Evolutionary conservation across 2,329 filamentous ascomycete species (phyloP), one percentile per base, ranked within the genome.

Genomic region (Macrophomina tecta): DNA sequence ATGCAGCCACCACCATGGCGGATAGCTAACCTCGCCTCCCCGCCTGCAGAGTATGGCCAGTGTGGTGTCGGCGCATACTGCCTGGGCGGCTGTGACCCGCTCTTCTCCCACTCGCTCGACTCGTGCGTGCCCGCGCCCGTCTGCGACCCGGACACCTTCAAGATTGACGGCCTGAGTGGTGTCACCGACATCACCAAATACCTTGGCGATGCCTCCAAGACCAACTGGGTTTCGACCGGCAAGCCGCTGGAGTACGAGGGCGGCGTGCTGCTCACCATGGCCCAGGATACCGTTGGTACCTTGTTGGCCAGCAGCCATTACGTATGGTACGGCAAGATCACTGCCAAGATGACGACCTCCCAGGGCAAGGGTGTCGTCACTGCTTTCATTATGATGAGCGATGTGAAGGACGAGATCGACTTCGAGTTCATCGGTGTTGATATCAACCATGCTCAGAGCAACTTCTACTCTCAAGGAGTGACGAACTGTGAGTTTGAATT

Each of bases 381-480:
- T 1, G 94, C 93, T 36, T 99, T 99, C 77, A 99, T 99, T 78
- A 84, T 98, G 75, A 88, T 97, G 79, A 94, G 91, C 42, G 94
- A 98, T 75, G 91, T 96, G 75, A 97, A 97, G 85, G 95, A 99
- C 76, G 95, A 99, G 81, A 97, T 99, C 74, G 95, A 99, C 82
- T 98, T 93, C 77, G 95, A 99, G 79, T 98, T 91, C 78, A 87
- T 99, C 65, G 95, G 95, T 71, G 86, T 86, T 52, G 92, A 97
- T 75, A 83, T 97, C 69, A 76, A 83, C 55, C 87, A 85, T 69
- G 92, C 91, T 18, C 94, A 99, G 83, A 95, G 93, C 77, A 99
- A 99, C 83, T 99, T 89, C 84, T 99, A 97, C 82, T 97, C 91
- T 82, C 94, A 97, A 82, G 95, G 95, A 75, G 90, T 97, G 70